A percentile compares a stretch with the other conserved stretches of the same genome.
Conservation (phyloP, 371 early-diverging fungal genomes). For the Mucor lusitanicus region DNA sequence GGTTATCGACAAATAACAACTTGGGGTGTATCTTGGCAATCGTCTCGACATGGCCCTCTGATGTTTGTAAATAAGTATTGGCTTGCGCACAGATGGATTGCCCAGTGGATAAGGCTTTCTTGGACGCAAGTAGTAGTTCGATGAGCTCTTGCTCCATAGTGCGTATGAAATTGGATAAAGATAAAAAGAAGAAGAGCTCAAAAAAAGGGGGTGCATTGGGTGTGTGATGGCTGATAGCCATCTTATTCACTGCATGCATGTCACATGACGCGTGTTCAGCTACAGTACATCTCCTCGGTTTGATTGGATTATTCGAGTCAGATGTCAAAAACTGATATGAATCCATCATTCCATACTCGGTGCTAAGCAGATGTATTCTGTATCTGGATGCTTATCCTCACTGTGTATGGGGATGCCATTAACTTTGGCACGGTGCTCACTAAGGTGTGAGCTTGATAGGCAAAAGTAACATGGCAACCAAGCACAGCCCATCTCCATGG, state of each 20-base stretch:
- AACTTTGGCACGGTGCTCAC: no score
- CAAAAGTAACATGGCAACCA: no score
- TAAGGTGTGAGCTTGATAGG: no score
- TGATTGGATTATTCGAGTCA: neutral
- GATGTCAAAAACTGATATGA: neutral
- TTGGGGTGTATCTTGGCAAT: constrained; percentile 49
- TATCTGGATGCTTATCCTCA: no score
- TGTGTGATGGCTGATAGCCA: neutral
- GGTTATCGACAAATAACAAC: constrained; percentile 42
- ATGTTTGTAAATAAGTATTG: constrained; percentile 32
- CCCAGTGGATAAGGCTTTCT: constrained; percentile 44
- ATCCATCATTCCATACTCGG: neutral
- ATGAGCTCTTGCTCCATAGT: constrained; percentile 50
- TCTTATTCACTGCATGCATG: neutral
- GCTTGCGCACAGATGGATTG: constrained; percentile 48
- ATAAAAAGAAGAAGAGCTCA: neutral
- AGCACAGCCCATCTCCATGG: no score
- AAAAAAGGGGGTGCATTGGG: neutral
- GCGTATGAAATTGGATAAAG: neutral
- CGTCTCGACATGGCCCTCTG: constrained; percentile 33
- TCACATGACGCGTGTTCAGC: constrained; percentile 3
- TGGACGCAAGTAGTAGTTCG: constrained; percentile 39
- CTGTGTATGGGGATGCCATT: no score
- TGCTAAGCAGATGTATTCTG: neutral
- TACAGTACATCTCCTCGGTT: neutral